phyloP scores from a whole-genome alignment of 768 basidiomycete genomes.

The Lentinula boryana region DNA sequence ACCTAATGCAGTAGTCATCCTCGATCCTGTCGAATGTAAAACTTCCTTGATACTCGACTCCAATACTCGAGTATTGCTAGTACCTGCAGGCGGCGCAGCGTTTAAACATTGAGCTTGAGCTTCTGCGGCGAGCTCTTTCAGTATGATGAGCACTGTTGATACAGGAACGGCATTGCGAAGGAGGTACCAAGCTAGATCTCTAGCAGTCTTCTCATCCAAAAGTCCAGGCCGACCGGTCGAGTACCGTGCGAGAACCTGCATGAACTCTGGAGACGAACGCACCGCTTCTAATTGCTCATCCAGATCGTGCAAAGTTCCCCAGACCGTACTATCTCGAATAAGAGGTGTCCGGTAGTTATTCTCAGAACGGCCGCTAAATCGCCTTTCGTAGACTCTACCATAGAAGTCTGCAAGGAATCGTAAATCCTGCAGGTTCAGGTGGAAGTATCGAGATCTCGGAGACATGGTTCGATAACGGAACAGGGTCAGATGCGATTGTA shows the following conservation, averaged over 20 bases:
- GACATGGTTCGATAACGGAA: constrained; percentile 63
- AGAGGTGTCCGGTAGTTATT: constrained; percentile 62
- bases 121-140: constrained; percentile 56
- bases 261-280: constrained; percentile 33
- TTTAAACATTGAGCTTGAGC: constrained; percentile 54
- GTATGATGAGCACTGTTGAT: constrained; percentile 56
- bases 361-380: constrained; percentile 68
- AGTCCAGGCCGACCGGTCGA: constrained; percentile 42
- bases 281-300: constrained; percentile 51
- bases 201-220: constrained; percentile 9
- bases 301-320: constrained; percentile 56
- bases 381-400: constrained; percentile 63
- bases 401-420: constrained; percentile 76
- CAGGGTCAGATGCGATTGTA: constrained; percentile 69
- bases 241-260: constrained; percentile 43
- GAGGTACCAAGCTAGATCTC: constrained; percentile 65
- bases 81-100: constrained; percentile 47
- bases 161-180: constrained; percentile 64
- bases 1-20: constrained; percentile 64
- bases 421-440: constrained; percentile 66
- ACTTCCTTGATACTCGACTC: constrained; percentile 73
- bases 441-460: constrained; percentile 53
- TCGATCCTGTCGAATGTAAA: constrained; percentile 78
- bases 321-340: constrained; percentile 66
- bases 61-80: constrained; percentile 26